These are phyloP conservation scores for Trichophyton verrucosum DNA, from an alignment of 2,329 filamentous ascomycete species.

Conservation along the genomic window DNA sequence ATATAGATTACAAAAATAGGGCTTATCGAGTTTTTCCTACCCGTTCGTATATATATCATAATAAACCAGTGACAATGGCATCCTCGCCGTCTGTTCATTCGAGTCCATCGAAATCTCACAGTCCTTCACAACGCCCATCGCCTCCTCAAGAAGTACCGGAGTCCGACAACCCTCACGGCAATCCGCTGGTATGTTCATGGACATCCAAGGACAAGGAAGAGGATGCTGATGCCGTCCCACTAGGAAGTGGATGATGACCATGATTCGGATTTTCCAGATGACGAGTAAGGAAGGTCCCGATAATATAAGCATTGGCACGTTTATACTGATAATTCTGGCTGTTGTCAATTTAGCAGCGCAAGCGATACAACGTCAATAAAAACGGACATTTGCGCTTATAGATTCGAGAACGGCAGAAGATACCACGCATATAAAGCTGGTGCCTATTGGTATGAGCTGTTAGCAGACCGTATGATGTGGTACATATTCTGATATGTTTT, in stretches of 20 bases:
- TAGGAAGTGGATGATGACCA: slow-evolving; percentile 2
- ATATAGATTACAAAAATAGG: background rate
- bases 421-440: slow-evolving; percentile 18
- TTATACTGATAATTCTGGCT: background rate
- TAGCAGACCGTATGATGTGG: background rate
- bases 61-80: background rate
- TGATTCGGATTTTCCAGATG: background rate
- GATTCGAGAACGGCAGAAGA: slow-evolving; percentile 23
- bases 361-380: slow-evolving; percentile 7
- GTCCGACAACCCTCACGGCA: background rate
- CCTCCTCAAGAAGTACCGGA: background rate
- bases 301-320: background rate
- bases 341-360: background rate
- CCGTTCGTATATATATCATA: background rate
- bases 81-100: background rate
- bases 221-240: background rate
- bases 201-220: background rate
- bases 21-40: background rate
- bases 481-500: background rate
- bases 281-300: background rate
- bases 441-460: slow-evolving; percentile 6
- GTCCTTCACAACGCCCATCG: background rate
- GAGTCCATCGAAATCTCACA: background rate
- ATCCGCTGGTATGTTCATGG: background rate
- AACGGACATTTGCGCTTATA: slow-evolving; percentile 3